Base-by-base conservation (phyloP, 192 early-diverging fungal species). In the Coemansia sp. region DNA sequence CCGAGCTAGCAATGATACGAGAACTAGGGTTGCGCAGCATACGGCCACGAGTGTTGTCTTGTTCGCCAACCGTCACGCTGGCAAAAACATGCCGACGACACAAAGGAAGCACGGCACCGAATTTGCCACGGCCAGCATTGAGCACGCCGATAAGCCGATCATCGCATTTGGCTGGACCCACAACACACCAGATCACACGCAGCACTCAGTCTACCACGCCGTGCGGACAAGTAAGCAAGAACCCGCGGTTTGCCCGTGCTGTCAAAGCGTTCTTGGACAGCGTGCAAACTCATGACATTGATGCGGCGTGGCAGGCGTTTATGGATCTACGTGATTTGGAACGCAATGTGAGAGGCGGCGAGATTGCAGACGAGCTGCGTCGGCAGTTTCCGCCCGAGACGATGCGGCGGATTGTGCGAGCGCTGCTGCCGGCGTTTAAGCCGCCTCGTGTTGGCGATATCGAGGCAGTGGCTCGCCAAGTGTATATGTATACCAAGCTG, bases 401-500 rank as follows among this genome's bases (percentile, higher is more conserved):
- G 12, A 43, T 80, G 12, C 59, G 22, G 9, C 29, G 17, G 21
- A 54, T 74, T 11, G 14, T 74, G 53, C 71, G 64, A 10, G 57
- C 55, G 6, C 55, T 70, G 27, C 37, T 74, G 16, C 72, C 77
- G 7, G 50, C 39, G 16, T 64, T 68, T 17, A 59, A n/a, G 22
- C 25, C n/a, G 14, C 31, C 29, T n/a, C 26, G 6, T 14, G 52
- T 54, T 16, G 45, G 19, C 21, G n/a, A 27, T 4, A 27, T 25
- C 3, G 69, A 72, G 11, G 55, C 57, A 35, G 69, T 73, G 10
- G 72, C 62, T 29, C 65, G 45, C 0, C 38, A 19, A 17, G 59
- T 75, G 25, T 81, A 75, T 35, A 66, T 65, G 62, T 75, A 62
- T 39, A 71, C 68, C 6, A 81, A 81, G 60, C 27, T 72, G 1